These are phyloP conservation scores for Salicornia ramosissima DNA, from an alignment of 148 eudicot genomes.

Conservation along the genomic window DNA sequence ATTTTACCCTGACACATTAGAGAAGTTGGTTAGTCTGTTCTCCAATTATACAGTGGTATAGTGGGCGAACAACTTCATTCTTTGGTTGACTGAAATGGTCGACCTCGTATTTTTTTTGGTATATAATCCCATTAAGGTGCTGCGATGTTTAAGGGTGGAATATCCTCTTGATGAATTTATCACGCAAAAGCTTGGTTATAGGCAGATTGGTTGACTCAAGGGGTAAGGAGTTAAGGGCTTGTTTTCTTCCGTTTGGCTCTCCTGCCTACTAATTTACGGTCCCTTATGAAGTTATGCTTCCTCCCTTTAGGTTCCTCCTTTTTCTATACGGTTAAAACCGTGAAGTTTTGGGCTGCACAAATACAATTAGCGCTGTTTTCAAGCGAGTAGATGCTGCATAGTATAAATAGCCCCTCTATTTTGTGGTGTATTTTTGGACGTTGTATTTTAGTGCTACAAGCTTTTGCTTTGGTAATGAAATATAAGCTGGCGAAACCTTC, in stretches of 20 bases:
- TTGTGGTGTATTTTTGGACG: conserved; percentile 3
- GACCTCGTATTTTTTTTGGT: conserved; percentile 30
- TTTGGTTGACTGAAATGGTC: conserved; percentile 26
- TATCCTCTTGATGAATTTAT: not conserved
- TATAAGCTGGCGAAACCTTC: not conserved
- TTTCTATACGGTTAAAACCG: conserved; percentile 7
- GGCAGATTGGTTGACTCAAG: conserved; percentile 12
- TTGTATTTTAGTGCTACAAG: conserved; percentile 9
- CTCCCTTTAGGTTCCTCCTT: not conserved
- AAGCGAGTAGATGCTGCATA: not conserved
- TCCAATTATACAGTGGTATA: conserved; percentile 41
- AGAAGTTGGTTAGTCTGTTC: conserved; percentile 33
- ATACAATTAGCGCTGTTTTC: conserved; percentile 4
- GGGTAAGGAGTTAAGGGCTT: conserved; percentile 5
- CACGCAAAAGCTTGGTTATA: conserved; percentile 2
- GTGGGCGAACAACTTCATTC: conserved; percentile 20
- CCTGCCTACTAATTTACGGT: conserved; percentile 15
- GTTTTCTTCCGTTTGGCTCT: conserved; percentile 16
- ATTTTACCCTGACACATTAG: conserved; percentile 37
- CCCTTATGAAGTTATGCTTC: not conserved
- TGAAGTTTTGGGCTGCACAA: conserved; percentile 12
- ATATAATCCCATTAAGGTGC: conserved; percentile 20
- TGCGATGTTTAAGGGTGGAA: conserved; percentile 2
- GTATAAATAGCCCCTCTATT: not conserved
- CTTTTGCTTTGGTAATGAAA: conserved; percentile 13